A percentile compares a stretch with the other conserved stretches of the same genome.
These are phyloP conservation scores for Neurospora sp. DNA, from an alignment of 495 filamentous ascomycete genomes.

Conservation along the genomic window DNA sequence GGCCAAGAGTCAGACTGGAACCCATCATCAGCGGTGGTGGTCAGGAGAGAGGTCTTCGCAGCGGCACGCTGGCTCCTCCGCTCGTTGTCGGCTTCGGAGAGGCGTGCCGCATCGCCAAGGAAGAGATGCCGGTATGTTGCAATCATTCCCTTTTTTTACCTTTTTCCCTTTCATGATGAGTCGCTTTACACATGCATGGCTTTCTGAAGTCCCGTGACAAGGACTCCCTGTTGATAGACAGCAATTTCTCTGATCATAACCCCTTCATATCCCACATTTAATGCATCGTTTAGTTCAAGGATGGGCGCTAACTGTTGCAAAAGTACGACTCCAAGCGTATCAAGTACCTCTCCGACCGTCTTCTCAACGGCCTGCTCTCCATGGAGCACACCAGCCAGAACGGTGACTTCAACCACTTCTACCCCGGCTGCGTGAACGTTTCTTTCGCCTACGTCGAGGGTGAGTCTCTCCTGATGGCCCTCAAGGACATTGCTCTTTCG, in stretches of 20 bases:
- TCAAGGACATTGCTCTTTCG: slow-evolving; percentile 95
- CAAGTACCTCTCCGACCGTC: slow-evolving; percentile 66
- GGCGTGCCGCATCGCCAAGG: slow-evolving; percentile 80
- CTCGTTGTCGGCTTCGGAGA: slow-evolving; percentile 90
- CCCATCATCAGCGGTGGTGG: slow-evolving; percentile 94
- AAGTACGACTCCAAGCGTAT: slow-evolving; percentile 90
- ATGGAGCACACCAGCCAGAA: slow-evolving; percentile 91
- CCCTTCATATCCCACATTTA: slow-evolving; percentile 1
- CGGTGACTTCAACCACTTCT: slow-evolving; percentile 71
- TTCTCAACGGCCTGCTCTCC: slow-evolving; percentile 68
- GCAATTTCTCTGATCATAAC: slow-evolving; percentile 38
- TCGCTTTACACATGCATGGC: slow-evolving; percentile 62
- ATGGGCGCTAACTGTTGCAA: slow-evolving; percentile 9
- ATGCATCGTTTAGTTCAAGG: background rate
- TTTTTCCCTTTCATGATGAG: slow-evolving; percentile 42
- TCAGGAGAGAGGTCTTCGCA: slow-evolving; percentile 87
- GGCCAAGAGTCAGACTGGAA: slow-evolving; percentile 86
- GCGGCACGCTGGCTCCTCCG: slow-evolving; percentile 84
- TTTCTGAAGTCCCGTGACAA: slow-evolving; percentile 44
- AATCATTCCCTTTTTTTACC: background rate
- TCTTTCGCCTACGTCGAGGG: slow-evolving; percentile 98
- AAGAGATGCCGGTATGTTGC: slow-evolving; percentile 74
- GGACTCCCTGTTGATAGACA: slow-evolving; percentile 41
- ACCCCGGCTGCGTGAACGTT: slow-evolving; percentile 95
- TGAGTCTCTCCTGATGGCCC: slow-evolving; percentile 93